Conservation (phyloP, 805 yeast species). For the Pichia scutulata region DNA sequence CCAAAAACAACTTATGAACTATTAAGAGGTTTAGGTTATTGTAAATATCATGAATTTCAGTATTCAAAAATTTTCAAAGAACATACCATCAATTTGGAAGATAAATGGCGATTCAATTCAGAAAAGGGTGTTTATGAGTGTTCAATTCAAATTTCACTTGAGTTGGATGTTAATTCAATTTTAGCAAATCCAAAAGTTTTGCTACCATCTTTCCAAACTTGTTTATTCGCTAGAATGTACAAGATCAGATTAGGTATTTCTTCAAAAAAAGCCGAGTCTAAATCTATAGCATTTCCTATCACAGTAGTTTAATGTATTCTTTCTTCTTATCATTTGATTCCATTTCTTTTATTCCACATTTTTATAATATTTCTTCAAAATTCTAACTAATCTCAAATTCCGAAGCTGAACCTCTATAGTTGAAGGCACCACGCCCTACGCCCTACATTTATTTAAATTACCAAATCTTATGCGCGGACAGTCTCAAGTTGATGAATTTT, state of each 20-base stretch:
- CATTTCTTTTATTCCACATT: not conserved
- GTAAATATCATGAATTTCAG: not conserved
- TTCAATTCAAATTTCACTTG: not conserved
- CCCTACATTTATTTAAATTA: no score
- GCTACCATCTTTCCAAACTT: conserved; percentile 11
- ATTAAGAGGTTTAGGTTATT: conserved; percentile 5
- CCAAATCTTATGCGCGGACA: not conserved
- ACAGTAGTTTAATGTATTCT: conserved; percentile 2
- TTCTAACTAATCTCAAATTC: no score
- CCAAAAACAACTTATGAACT: conserved; percentile 6
- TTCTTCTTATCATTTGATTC: not conserved
- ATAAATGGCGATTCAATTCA: conserved; percentile 5
- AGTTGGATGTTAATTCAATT: not conserved
- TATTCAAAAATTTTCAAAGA: conserved; percentile 5
- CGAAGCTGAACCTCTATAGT: no score
- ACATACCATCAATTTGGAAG: not conserved
- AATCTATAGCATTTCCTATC: conserved; percentile 3
- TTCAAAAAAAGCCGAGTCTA: not conserved
- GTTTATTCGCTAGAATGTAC: conserved; percentile 7
- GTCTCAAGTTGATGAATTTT: not conserved
- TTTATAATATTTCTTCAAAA: not conserved
- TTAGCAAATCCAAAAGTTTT: not conserved
- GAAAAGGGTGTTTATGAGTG: not conserved
- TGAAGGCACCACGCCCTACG: no score
- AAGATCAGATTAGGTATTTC: conserved; percentile 1